phyloP scores from a whole-genome alignment of 768 basidiomycete species.

The Hygrocybe punicea region DNA sequence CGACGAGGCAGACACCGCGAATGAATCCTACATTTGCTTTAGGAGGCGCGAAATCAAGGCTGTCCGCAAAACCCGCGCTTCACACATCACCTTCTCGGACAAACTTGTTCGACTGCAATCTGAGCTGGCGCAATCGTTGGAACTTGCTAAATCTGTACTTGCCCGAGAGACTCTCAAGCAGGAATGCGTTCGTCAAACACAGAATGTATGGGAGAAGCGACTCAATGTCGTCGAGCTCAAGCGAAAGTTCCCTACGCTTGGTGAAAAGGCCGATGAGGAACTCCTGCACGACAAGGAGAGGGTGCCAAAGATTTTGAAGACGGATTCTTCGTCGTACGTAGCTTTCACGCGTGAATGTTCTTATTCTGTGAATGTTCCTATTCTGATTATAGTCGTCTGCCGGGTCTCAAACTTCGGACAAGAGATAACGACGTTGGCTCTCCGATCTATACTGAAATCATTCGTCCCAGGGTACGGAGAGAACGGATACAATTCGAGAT shows the following conservation, averaged over 20 bases:
- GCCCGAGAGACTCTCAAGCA: constrained; percentile 75
- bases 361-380: constrained; percentile 9
- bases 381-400: constrained; percentile 38
- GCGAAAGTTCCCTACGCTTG: constrained; percentile 61
- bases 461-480: constrained; percentile 66
- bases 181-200: constrained; percentile 54
- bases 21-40: constrained; percentile 97
- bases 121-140: constrained; percentile 69
- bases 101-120: constrained; percentile 76
- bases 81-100: constrained; percentile 85
- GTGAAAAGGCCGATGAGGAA: constrained; percentile 67
- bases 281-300: constrained; percentile 69
- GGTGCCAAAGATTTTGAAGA: constrained; percentile 56
- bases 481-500: constrained; percentile 57
- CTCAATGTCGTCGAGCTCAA: constrained; percentile 75
- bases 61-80: constrained; percentile 88
- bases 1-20: constrained; percentile 85
- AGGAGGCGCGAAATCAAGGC: constrained; percentile 92
- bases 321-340: constrained; percentile 22
- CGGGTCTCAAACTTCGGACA: constrained; percentile 53
- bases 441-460: constrained; percentile 34
- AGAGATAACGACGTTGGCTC: constrained; percentile 40
- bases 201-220: constrained; percentile 75
- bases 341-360: neutral
- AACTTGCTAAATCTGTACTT: constrained; percentile 67